Base-by-base conservation (phyloP, 192 early-diverging fungal species). In the Linderina pennispora region DNA sequence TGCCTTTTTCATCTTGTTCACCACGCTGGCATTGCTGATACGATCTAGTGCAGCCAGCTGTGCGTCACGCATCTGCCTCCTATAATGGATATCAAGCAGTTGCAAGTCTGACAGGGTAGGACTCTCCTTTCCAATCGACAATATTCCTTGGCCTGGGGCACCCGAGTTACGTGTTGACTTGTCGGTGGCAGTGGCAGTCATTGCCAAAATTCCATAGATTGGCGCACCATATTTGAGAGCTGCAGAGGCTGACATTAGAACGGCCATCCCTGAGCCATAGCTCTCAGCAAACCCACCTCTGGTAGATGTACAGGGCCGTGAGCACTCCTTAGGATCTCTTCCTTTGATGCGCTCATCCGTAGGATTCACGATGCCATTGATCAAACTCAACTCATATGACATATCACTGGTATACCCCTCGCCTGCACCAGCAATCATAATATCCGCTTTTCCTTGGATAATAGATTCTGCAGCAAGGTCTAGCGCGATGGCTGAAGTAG, bases 231-330 rank as follows among this genome's bases (percentile, higher is more conserved):
- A 90, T 57, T 92, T 71, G 58, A 92, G 65, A 19, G 90, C 90
- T 33, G 86, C 67, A 40, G 69, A 58, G 43, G 85, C 22, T n/a
- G 80, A 79, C 87, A 89, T 92, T 46, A 92, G 67, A 48, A 91
- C 81, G 50, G 85, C 81, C 44, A 87, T 84, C 71, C 84, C 90
- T 50, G 87, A 74, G 67, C 90, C 90, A 43, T 89, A 85, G 7
- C 88, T 69, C 72, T 92, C 90, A 88, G 91, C 90, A 77, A 92
- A 92, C 34, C 90, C 90, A 53, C 74, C 76, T 44, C 90, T 78
- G 26, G 87, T 85, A n/a, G 85, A 78, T 40, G 88, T 85, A 8
- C 85, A 79, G 45, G 90, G 90, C 23, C 90, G 83, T 58, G 80
- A 90, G 87, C 89, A 89, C 50, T 92, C 90, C 42, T 67, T 45